These are phyloP conservation scores for Paramecium primaurelia DNA, from an alignment of 73 alveolate genomes.

Conservation along the genomic window DNA sequence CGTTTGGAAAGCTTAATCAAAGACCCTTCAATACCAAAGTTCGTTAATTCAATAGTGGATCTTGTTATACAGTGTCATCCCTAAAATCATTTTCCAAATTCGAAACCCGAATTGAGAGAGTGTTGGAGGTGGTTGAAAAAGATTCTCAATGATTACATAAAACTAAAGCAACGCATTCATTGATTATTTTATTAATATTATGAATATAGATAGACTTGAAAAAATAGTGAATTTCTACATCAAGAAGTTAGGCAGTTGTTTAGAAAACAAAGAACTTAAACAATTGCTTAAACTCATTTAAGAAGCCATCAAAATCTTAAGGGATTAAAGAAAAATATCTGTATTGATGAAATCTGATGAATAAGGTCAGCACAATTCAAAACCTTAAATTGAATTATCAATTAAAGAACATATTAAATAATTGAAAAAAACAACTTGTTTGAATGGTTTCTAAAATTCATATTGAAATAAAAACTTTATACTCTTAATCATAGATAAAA, in stretches of 20 bases:
- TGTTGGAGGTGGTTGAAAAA: constrained; percentile 50
- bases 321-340: neutral
- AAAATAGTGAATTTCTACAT: neutral
- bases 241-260: neutral
- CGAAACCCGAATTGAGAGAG: constrained; percentile 23
- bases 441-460: neutral
- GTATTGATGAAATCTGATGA: neutral
- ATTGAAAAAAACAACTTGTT: neutral
- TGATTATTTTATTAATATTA: neutral
- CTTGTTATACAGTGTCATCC: constrained; percentile 32
- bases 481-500: neutral
- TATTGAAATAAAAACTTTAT: neutral
- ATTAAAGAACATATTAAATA: neutral
- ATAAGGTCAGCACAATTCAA: neutral
- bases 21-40: constrained; percentile 1
- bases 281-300: neutral
- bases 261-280: neutral
- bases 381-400: neutral
- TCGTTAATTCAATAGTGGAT: constrained; percentile 28
- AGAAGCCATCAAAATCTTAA: neutral
- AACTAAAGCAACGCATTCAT: neutral
- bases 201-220: constrained; percentile 27
- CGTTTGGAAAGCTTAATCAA: neutral
- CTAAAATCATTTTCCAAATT: neutral
- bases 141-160: constrained; percentile 24